A percentile compares a stretch with the other conserved stretches of the same genome.
Evolutionary conservation across 1,139 yeast genomes (phyloP).

Genomic region (Pichiaceae sp.): DNA sequence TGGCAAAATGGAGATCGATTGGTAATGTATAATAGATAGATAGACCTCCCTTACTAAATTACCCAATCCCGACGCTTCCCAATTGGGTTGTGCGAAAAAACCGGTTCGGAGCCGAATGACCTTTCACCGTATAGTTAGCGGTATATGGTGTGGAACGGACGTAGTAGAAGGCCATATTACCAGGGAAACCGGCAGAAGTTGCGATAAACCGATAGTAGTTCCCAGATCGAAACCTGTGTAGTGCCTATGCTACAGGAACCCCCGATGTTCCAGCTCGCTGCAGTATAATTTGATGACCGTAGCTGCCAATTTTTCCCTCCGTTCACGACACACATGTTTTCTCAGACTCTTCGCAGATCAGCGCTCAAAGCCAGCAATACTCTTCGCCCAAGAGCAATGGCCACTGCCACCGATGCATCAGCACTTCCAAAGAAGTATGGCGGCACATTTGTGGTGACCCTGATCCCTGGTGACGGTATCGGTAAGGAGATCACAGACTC

Average conservation of each 20-base stretch:
- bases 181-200: too few species aligned
- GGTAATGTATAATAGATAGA: slow-evolving; percentile 22
- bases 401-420: slow-evolving; percentile 19
- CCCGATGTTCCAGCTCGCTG: too few species aligned
- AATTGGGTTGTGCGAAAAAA: too few species aligned
- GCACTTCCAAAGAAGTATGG: slow-evolving; percentile 84
- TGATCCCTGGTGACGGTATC: slow-evolving; percentile 96
- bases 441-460: slow-evolving; percentile 84
- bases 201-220: too few species aligned
- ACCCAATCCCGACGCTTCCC: too few species aligned
- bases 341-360: slow-evolving; percentile 14
- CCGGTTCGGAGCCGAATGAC: too few species aligned
- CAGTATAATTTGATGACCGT: neutral
- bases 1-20: slow-evolving; percentile 36
- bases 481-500: slow-evolving; percentile 96
- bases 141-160: too few species aligned
- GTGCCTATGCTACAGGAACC: too few species aligned
- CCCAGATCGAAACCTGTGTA: too few species aligned
- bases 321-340: slow-evolving; percentile 13
- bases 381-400: slow-evolving; percentile 18
- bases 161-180: too few species aligned
- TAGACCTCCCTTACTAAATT: neutral
- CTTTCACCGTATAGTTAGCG: too few species aligned
- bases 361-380: slow-evolving; percentile 5
- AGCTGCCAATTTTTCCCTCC: neutral